phyloP scores from a whole-genome alignment of 192 early-diverging fungal species.

The Podila epigama region DNA sequence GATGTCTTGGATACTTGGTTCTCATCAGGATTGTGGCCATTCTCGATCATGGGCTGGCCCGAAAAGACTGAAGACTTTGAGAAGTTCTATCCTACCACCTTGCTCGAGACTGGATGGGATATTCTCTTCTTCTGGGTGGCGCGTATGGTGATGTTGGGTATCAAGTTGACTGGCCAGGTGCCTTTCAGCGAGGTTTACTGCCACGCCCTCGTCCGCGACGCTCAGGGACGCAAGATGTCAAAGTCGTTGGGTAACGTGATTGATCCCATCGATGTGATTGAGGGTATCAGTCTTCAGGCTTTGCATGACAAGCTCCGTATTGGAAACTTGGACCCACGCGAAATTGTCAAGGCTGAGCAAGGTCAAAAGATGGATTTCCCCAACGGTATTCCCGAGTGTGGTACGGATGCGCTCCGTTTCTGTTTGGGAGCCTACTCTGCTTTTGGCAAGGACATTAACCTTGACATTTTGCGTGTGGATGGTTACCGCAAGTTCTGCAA shows the following conservation, averaged over 20 bases:
- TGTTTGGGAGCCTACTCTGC: conserved; percentile 81
- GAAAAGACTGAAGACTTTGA: conserved; percentile 85
- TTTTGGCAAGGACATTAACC: conserved; percentile 86
- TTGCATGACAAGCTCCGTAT: conserved; percentile 79
- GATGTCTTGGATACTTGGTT: conserved; percentile 99
- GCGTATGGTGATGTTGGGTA: conserved; percentile 99
- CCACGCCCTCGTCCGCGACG: conserved; percentile 98
- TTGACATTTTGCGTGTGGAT: conserved; percentile 95
- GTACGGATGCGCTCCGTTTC: conserved; percentile 94
- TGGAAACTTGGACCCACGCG: conserved; percentile 91
- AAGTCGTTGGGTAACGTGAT: conserved; percentile 98
- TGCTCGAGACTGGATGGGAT: conserved; percentile 98
- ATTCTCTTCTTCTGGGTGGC: conserved; percentile 99
- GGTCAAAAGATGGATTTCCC: conserved; percentile 92
- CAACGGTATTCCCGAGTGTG: conserved; percentile 97
- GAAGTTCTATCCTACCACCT: conserved; percentile 87
- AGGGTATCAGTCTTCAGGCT: conserved; percentile 84
- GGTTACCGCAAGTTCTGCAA: conserved; percentile 99
- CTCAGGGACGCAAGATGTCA: conserved; percentile 98
- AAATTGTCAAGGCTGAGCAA: conserved; percentile 86
- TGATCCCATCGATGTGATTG: conserved; percentile 96
- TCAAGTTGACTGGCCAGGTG: conserved; percentile 93
- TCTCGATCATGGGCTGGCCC: conserved; percentile 98
- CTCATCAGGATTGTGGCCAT: conserved; percentile 98
- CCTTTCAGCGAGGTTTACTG: conserved; percentile 97